Base-by-base conservation (phyloP, 495 filamentous ascomycete genomes). In the Delitschia confertaspora region DNA sequence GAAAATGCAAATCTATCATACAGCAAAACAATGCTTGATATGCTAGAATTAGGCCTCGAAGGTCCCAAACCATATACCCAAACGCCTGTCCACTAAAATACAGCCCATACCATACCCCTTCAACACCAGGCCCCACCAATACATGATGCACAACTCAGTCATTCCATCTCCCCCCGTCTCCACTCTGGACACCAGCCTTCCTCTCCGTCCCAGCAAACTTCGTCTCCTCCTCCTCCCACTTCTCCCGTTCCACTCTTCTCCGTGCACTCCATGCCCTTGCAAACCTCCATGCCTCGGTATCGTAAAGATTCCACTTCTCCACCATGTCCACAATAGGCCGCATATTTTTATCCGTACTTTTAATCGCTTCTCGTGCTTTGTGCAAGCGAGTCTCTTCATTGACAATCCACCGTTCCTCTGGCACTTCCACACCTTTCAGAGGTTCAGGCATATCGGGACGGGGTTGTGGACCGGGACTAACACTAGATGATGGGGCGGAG, bases 221-320 rank as follows among this genome's bases (percentile, higher is more conserved):
- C 53, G 63, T 68, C 69, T 88, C 83, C 34, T 78, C 76, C 43
- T 80, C 70, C 55, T 83, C 80, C 82, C 82, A 88, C 63, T 70
- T 69, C 47, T 60, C 45, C 45, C 80, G 66, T 65, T 85, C 82
- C 18, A 79, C 61, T 32, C 61, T 55, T 24, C 69, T 64, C 30
- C 83, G 57, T 14, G 76, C 81, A 23, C 69, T 51, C 42, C 70
- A 89, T 0, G 91, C 89, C 51, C 79, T 69, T 6, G 84, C 81
- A 55, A 98, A 95, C 54, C 78, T 75, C 91, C 91, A 98, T 2
- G 82, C 85, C 65, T 98, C 91, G 6, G 84, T 82, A 62, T 95
- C 87, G 4, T 84, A 88, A 51, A 95, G 51, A 62, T 89, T 94
- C 91, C 91, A 98, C 47, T 83, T 82, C 69, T 95, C 91, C 13